Percentiles rank a stretch among this genome's conserved stretches.
phyloP scores from a whole-genome alignment of 352 stramenopile species.

The Pythium oligandrum region DNA sequence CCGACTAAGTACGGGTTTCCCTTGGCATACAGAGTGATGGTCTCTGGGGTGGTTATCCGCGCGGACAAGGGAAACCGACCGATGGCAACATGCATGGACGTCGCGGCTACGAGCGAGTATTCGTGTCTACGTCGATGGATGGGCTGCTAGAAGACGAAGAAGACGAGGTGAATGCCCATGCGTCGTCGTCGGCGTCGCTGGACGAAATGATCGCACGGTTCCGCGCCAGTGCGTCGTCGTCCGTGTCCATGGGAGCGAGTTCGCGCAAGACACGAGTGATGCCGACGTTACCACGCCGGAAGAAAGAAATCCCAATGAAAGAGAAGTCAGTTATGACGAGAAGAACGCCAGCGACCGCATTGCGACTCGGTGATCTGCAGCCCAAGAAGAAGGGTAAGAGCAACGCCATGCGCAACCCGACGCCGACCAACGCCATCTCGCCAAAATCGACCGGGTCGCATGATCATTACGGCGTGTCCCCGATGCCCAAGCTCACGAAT shows the following conservation, averaged over 20 bases:
- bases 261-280: background rate
- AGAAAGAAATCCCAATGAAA: background rate
- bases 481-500: constrained; percentile 45
- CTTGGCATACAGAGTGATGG: too few relatives aligned
- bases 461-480: constrained; percentile 17
- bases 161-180: constrained; percentile 4
- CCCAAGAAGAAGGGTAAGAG: constrained; percentile 1
- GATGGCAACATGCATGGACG: background rate
- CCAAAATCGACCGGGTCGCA: background rate
- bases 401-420: background rate
- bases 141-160: constrained; percentile 11
- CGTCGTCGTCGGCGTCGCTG: constrained; percentile 25
- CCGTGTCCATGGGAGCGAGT: background rate
- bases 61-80: background rate
- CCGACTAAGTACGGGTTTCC: background rate
- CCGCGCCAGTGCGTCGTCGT: constrained; percentile 24
- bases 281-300: background rate
- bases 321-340: background rate
- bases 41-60: too few relatives aligned
- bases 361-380: constrained; percentile 2
- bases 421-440: too few relatives aligned
- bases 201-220: constrained; percentile 50
- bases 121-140: constrained; percentile 1
- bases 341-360: constrained; percentile 1
- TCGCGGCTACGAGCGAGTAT: background rate